Evolutionary conservation across 208 protist genomes (phyloP), one percentile per base, ranked within the genome.

Genomic region (Acanthamoeba sp.): DNA sequence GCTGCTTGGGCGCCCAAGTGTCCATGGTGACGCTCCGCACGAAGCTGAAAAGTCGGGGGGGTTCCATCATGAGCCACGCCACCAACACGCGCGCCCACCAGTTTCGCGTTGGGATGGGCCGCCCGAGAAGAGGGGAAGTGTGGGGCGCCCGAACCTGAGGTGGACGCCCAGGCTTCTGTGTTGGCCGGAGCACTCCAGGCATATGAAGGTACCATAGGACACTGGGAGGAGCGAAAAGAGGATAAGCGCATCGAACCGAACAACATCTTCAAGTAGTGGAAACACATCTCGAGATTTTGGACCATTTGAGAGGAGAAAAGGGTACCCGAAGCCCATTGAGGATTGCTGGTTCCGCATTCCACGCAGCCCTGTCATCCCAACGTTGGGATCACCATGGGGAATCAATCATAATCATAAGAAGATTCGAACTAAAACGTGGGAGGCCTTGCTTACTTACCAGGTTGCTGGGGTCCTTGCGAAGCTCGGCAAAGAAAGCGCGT

Each of bases 11-110:
- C 2, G 82, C 55, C 82, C 82, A 90, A 27, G 82, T 90, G 55
- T 90, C 82, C 82, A 90, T 90, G 20, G 82, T 90, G 14, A 90
- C 82, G 52, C 82, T 90, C 55, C 82, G 82, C 82, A 90, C 82
- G 55, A 90, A 90, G 52, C 82, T 90, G 82, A n/a, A n/a, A n/a
- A n/a, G n/a, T n/a, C n/a, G n/a, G n/a, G n/a, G n/a, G n/a, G n/a
- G n/a, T n/a, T n/a, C n/a, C n/a, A n/a, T n/a, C n/a, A n/a, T n/a
- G n/a, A n/a, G n/a, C n/a, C n/a, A n/a, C n/a, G n/a, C n/a, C n/a
- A n/a, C n/a, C n/a, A n/a, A n/a, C n/a, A n/a, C n/a, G n/a, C n/a
- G n/a, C n/a, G n/a, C n/a, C n/a, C n/a, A n/a, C n/a, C n/a, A n/a
- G n/a, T n/a, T n/a, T n/a, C n/a, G n/a, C n/a, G n/a, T n/a, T n/a